Percentiles rank a stretch among this genome's conserved stretches.
Evolutionary conservation across 2,329 filamentous ascomycete species (phyloP).

Genomic region (Coniochaeta prunicola): DNA sequence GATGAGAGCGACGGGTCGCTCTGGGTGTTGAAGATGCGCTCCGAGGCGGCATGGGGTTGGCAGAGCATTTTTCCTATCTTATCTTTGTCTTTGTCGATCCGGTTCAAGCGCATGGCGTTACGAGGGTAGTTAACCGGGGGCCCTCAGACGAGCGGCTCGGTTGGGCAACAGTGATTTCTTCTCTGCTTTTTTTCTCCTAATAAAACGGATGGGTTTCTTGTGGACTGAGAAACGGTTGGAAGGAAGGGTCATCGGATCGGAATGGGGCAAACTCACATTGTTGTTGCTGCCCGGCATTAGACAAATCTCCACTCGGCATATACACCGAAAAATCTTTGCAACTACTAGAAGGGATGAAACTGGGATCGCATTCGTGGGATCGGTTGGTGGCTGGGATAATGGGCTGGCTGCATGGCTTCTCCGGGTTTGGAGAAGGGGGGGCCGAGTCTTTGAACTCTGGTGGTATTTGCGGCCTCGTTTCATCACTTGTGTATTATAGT

Average conservation of each 20-base stretch:
- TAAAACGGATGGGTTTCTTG: not conserved
- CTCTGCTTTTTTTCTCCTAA: not conserved
- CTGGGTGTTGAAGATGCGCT: constrained; percentile 2
- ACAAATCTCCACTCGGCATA: constrained; percentile 4
- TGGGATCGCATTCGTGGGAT: not conserved
- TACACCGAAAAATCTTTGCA: not conserved
- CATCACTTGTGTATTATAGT: not conserved
- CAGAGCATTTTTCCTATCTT: not conserved
- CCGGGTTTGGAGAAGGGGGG: not conserved
- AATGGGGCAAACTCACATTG: not conserved
- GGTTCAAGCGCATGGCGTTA: not conserved
- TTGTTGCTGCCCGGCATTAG: not conserved
- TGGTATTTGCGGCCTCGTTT: not conserved
- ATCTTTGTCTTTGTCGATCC: not conserved
- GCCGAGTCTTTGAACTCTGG: not conserved
- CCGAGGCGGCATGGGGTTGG: not conserved
- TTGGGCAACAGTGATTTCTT: not conserved
- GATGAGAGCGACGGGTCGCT: not conserved
- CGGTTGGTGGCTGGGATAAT: not conserved
- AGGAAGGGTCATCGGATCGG: not conserved
- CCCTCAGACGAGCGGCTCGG: not conserved
- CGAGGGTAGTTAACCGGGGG: not conserved
- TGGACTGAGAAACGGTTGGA: not conserved
- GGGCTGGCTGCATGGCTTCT: not conserved
- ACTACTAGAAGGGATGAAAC: constrained; percentile 1